These are phyloP conservation scores for Conticribra guillardii DNA, from an alignment of 108 stramenopile species.

Conservation along the genomic window DNA sequence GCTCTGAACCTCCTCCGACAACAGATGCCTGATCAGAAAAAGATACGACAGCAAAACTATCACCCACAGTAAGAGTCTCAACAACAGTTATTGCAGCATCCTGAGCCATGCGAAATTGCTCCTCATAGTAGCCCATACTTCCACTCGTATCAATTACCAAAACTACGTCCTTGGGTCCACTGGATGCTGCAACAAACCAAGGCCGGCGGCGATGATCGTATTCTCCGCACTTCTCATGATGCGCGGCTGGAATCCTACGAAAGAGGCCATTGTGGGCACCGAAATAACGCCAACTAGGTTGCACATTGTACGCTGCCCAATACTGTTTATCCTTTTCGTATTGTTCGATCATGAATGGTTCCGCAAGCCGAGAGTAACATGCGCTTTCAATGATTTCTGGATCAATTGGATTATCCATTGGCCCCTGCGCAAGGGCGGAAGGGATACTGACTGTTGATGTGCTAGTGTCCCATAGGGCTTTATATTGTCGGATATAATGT, in stretches of 20 bases:
- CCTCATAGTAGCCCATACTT: constrained; percentile 45
- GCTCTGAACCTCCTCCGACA: background rate
- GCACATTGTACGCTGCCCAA: constrained; percentile 5
- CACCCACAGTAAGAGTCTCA: constrained; percentile 51
- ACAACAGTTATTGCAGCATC: constrained; percentile 52
- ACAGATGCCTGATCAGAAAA: constrained; percentile 28
- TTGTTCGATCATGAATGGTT: constrained; percentile 32
- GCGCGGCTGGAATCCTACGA: constrained; percentile 49
- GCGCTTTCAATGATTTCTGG: constrained; percentile 23
- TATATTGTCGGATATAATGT: too few species aligned
- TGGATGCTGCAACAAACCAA: constrained; percentile 67
- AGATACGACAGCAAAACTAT: constrained; percentile 51
- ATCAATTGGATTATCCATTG: constrained; percentile 17
- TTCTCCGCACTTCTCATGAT: constrained; percentile 25
- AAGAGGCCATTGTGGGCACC: constrained; percentile 49
- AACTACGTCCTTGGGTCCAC: constrained; percentile 70
- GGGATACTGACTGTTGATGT: constrained; percentile 18
- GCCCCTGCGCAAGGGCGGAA: background rate
- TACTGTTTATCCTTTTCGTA: constrained; percentile 16
- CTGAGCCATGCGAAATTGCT: constrained; percentile 34
- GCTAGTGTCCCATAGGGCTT: constrained; percentile 19
- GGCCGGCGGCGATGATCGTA: constrained; percentile 59
- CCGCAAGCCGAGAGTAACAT: constrained; percentile 32
- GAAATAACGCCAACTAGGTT: constrained; percentile 35
- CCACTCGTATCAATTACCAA: constrained; percentile 62